Evolutionary conservation across 1,139 yeast species (phyloP).

Genomic region (Pneumocystis jirovecii): DNA sequence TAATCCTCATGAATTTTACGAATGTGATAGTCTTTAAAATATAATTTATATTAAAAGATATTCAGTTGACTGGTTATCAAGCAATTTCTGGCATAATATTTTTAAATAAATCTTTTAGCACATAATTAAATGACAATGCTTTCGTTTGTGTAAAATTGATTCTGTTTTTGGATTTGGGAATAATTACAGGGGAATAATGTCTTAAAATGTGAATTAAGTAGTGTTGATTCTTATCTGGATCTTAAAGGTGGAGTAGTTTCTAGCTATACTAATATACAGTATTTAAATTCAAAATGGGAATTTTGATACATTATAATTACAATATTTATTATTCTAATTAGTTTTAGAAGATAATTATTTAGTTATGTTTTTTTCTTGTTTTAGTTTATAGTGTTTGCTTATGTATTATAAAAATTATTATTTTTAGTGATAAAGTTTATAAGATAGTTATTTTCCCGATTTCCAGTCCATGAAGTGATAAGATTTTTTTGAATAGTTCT

Average conservation of each 20-base stretch:
- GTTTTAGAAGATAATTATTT: background rate
- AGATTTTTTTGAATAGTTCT: background rate
- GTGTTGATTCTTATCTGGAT: background rate
- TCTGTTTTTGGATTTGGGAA: background rate
- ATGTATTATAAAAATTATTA: background rate
- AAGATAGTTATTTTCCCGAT: background rate
- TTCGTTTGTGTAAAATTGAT: background rate
- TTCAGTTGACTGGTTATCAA: background rate
- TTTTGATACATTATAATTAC: background rate
- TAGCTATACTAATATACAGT: background rate
- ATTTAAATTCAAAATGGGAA: background rate
- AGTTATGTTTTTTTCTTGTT: background rate
- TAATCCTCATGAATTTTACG: background rate
- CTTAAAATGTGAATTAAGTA: background rate
- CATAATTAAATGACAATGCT: no score
- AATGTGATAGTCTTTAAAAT: background rate
- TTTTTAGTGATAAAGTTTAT: background rate
- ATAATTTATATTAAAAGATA: background rate
- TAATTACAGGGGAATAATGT: background rate
- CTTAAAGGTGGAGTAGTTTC: background rate
- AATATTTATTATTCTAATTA: background rate
- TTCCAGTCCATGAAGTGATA: background rate
- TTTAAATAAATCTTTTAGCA: background rate
- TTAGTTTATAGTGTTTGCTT: background rate
- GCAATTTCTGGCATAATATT: background rate